Conservation (phyloP, 495 filamentous ascomycete species). For the Penicillium parvum region DNA sequence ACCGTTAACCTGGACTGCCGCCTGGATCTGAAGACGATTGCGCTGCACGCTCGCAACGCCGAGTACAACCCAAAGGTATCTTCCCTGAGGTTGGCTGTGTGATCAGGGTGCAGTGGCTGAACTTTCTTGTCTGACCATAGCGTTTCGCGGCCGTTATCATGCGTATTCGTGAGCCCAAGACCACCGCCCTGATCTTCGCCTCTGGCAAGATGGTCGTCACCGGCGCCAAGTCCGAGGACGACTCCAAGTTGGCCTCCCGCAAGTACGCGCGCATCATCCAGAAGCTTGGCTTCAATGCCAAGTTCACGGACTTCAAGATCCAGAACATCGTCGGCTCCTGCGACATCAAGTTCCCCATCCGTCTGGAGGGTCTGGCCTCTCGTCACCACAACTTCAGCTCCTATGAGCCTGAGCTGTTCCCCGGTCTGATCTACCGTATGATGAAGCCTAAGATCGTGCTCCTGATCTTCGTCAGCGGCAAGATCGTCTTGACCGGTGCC, state of each 20-base stretch:
- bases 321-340: conserved; percentile 99
- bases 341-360: conserved; percentile 99
- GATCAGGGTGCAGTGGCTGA: conserved; percentile 44
- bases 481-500: conserved; percentile 96
- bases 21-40: conserved; percentile 98
- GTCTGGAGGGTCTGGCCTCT: conserved; percentile 88
- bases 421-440: conserved; percentile 99
- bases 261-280: conserved; percentile 99
- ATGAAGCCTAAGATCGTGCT: conserved; percentile 99
- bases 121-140: conserved; percentile 53
- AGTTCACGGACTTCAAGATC: conserved; percentile 99
- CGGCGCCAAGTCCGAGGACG: conserved; percentile 97
- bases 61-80: conserved; percentile 97
- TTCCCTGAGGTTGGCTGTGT: conserved; percentile 35
- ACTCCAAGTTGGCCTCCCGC: conserved; percentile 91
- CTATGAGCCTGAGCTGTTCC: conserved; percentile 98
- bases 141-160: conserved; percentile 99
- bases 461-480: conserved; percentile 96
- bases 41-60: conserved; percentile 94
- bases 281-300: conserved; percentile 98
- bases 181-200: conserved; percentile 95
- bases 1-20: conserved; percentile 99
- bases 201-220: conserved; percentile 99
- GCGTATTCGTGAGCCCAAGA: conserved; percentile 99
- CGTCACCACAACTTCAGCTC: conserved; percentile 99